Percentiles rank a stretch among this genome's conserved stretches.
phyloP scores from a whole-genome alignment of 169 alveolate genomes.

The Theileria equi region DNA sequence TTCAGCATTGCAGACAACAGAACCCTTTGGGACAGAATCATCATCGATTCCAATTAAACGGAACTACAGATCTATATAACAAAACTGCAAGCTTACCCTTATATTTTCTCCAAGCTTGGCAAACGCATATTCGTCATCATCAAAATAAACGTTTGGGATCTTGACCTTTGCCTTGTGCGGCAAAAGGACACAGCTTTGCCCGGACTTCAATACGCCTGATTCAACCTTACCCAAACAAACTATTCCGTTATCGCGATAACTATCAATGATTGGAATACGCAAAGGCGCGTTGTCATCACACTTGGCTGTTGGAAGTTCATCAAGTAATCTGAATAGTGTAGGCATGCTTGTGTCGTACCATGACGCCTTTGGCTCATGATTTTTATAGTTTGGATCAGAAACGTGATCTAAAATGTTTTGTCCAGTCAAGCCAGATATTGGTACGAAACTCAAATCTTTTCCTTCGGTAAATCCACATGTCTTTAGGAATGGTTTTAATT shows the following conservation, averaged over 20 bases:
- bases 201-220: constrained; percentile 75
- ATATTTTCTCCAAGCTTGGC: constrained; percentile 92
- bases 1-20: constrained; percentile 88
- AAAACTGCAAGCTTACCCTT: constrained; percentile 56
- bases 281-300: constrained; percentile 79
- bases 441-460: constrained; percentile 90
- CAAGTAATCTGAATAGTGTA: constrained; percentile 82
- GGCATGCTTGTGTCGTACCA: constrained; percentile 80
- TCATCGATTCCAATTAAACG: constrained; percentile 76
- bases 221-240: constrained; percentile 91
- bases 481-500: constrained; percentile 86
- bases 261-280: constrained; percentile 87
- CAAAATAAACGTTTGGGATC: constrained; percentile 78
- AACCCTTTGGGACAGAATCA: constrained; percentile 92
- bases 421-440: constrained; percentile 96
- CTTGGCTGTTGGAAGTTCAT: constrained; percentile 69
- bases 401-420: constrained; percentile 88
- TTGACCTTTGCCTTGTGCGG: constrained; percentile 85
- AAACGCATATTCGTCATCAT: constrained; percentile 84
- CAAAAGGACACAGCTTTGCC: constrained; percentile 81
- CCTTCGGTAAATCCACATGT: constrained; percentile 87
- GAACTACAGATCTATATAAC: not conserved
- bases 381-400: constrained; percentile 57
- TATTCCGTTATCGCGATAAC: constrained; percentile 88
- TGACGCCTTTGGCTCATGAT: constrained; percentile 62